Percentiles rank a stretch among this genome's conserved stretches.
Evolutionary conservation across 2,329 filamentous ascomycete species (phyloP).

Genomic region (Parastagonospora nodorum): DNA sequence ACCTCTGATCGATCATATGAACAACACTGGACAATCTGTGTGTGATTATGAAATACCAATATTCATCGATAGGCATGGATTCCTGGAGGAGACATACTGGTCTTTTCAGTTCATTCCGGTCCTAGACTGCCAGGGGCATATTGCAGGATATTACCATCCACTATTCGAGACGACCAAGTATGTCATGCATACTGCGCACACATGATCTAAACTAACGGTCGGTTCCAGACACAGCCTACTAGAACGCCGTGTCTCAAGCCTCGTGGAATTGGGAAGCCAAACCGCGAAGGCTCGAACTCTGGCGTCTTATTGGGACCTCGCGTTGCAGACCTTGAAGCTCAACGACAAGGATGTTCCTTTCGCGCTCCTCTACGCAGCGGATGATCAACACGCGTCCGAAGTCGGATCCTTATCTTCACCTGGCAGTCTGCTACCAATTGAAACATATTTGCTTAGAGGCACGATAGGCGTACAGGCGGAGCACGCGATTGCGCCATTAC

Average conservation of each 20-base stretch:
- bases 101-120: conserved; percentile 78
- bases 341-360: conserved; percentile 61
- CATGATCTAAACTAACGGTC: neutral
- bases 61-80: conserved; percentile 70
- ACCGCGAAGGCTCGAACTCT: conserved; percentile 71
- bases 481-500: conserved; percentile 32
- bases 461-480: conserved; percentile 27
- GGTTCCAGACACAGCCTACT: conserved; percentile 27
- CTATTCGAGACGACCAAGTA: conserved; percentile 74
- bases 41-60: conserved; percentile 70
- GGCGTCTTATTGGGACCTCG: conserved; percentile 70
- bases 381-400: conserved; percentile 15
- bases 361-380: conserved; percentile 31
- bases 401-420: conserved; percentile 22
- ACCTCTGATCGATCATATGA: conserved; percentile 28
- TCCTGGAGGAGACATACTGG: conserved; percentile 77
- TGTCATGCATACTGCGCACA: neutral
- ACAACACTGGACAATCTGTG: conserved; percentile 24
- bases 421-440: conserved; percentile 8
- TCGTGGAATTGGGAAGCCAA: conserved; percentile 71
- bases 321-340: conserved; percentile 68
- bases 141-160: conserved; percentile 76
- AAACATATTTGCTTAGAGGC: conserved; percentile 30
- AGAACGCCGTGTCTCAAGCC: conserved; percentile 45
- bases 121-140: conserved; percentile 69